These are phyloP conservation scores for Leucocoprinus sp. DNA, from an alignment of 768 basidiomycete genomes.

Conservation along the genomic window DNA sequence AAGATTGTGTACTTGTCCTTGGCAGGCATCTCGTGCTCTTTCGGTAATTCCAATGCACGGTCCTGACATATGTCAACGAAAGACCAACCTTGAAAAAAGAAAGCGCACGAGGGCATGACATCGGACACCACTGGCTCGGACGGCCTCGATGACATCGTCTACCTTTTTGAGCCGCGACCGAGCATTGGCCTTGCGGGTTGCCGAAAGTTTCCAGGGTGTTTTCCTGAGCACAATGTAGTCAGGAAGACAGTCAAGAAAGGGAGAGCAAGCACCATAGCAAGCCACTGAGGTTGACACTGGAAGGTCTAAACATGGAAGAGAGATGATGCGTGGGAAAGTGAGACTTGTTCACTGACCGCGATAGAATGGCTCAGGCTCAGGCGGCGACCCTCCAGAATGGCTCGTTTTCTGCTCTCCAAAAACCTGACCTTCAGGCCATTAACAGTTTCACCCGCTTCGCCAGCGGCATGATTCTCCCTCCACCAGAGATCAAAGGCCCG, in stretches of 20 bases:
- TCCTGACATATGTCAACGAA: conserved; percentile 31
- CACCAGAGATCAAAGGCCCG: conserved; percentile 89
- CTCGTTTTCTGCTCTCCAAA: background rate
- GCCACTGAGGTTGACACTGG: conserved; percentile 60
- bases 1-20: conserved; percentile 96
- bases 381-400: conserved; percentile 4
- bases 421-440: conserved; percentile 28
- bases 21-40: conserved; percentile 87
- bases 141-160: conserved; percentile 86
- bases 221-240: conserved; percentile 53
- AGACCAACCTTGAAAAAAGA: background rate
- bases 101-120: conserved; percentile 65
- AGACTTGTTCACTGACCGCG: background rate
- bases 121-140: conserved; percentile 73
- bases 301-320: conserved; percentile 72
- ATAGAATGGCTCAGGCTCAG: conserved; percentile 34
- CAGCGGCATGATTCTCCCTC: conserved; percentile 88
- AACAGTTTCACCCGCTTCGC: conserved; percentile 46
- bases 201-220: conserved; percentile 86
- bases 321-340: too few species aligned
- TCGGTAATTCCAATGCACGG: conserved; percentile 76
- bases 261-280: conserved; percentile 67
- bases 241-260: background rate
- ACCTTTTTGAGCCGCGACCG: conserved; percentile 86
- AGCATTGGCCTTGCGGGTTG: conserved; percentile 88